Conservation (phyloP, 208 protist species). For the Trypanosomatidae sp. region DNA sequence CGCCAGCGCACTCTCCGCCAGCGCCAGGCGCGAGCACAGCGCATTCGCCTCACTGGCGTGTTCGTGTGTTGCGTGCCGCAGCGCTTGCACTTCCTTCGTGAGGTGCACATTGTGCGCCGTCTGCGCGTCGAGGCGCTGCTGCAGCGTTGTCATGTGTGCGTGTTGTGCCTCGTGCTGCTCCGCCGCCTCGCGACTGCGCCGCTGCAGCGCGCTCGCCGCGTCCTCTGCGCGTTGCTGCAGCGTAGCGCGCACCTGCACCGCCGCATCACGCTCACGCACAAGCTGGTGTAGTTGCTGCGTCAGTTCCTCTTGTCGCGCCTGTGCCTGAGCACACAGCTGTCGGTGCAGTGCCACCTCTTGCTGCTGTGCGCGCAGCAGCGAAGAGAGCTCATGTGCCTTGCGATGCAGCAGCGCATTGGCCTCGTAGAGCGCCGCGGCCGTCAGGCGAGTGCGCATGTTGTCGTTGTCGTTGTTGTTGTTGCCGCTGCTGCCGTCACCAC, state of each 20-base stretch:
- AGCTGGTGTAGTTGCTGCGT: slow-evolving; percentile 72
- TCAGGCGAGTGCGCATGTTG: slow-evolving; percentile 65
- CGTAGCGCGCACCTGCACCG: slow-evolving; percentile 42
- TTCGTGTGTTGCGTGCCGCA: slow-evolving; percentile 47
- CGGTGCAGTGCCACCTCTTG: slow-evolving; percentile 52
- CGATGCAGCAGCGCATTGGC: slow-evolving; percentile 79
- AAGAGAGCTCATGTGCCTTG: slow-evolving; percentile 55
- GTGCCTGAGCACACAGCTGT: slow-evolving; percentile 11
- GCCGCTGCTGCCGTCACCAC: slow-evolving; percentile 8
- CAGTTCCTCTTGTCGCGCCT: slow-evolving; percentile 39
- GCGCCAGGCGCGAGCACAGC: slow-evolving; percentile 54
- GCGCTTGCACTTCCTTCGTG: slow-evolving; percentile 47
- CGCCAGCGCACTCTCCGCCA: slow-evolving; percentile 54
- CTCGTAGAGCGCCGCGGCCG: slow-evolving; percentile 69
- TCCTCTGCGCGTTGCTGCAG: slow-evolving; percentile 27
- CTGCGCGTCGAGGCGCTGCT: slow-evolving; percentile 53
- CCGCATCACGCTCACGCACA: slow-evolving; percentile 69
- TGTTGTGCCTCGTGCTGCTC: slow-evolving; percentile 53
- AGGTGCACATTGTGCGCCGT: slow-evolving; percentile 78
- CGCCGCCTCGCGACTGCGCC: slow-evolving; percentile 41
- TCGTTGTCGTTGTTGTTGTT: background rate
- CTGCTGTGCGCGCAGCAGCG: slow-evolving; percentile 46
- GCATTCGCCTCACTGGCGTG: slow-evolving; percentile 40
- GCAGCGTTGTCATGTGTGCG: slow-evolving; percentile 60
- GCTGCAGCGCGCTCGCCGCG: slow-evolving; percentile 45